Conservation (phyloP, 192 early-diverging fungal genomes). For the Coemansia sp. region DNA sequence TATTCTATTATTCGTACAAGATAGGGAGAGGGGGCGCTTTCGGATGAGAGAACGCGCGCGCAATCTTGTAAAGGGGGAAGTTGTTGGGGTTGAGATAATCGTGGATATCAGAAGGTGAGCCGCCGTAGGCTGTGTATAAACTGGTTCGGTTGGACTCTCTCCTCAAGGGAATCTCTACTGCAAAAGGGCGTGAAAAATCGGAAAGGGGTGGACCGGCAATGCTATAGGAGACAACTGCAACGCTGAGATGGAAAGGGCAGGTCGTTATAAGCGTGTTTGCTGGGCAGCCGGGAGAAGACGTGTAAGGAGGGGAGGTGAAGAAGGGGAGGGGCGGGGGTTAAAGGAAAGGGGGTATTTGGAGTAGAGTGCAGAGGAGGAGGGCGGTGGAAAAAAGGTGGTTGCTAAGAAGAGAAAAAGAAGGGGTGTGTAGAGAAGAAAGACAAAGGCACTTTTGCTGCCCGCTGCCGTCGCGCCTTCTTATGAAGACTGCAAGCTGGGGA, state of each 20-base stretch:
- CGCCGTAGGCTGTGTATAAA: background rate
- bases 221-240: too few species aligned
- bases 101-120: slow-evolving; percentile 9
- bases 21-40: background rate
- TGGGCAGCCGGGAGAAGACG: slow-evolving; percentile 1
- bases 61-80: slow-evolving; percentile 3
- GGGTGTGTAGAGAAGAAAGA: slow-evolving; percentile 32
- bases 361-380: slow-evolving; percentile 46
- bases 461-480: slow-evolving; percentile 22
- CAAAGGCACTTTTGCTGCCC: slow-evolving; percentile 14
- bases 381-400: slow-evolving; percentile 21
- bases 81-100: too few species aligned
- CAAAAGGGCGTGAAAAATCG: slow-evolving; percentile 21
- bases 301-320: slow-evolving; percentile 14
- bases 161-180: slow-evolving; percentile 19
- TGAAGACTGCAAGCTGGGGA: slow-evolving; percentile 14
- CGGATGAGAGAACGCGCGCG: background rate
- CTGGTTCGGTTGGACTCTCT: slow-evolving; percentile 7
- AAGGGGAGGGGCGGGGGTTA: slow-evolving; percentile 20
- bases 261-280: slow-evolving; percentile 10
- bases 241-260: slow-evolving; percentile 1
- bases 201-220: background rate
- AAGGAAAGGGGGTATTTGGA: slow-evolving; percentile 19
- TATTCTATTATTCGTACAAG: background rate
- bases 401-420: slow-evolving; percentile 16